Conservation (phyloP, 2,329 filamentous ascomycete species). For the Sporothrix humicola region DNA sequence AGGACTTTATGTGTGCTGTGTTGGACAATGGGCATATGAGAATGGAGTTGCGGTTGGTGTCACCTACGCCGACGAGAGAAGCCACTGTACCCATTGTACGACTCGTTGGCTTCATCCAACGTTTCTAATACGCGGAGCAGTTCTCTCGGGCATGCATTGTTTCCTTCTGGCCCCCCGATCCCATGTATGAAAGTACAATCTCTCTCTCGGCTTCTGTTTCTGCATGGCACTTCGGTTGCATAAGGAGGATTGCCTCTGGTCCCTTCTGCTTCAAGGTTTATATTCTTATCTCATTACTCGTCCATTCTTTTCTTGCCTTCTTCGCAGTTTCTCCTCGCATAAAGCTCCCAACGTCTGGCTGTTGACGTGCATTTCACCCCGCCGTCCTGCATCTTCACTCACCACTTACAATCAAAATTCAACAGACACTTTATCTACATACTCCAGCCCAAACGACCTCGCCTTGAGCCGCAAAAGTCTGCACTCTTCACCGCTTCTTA, state of each 20-base stretch:
- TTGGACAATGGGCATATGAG: constrained; percentile 3
- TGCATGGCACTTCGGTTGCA: neutral
- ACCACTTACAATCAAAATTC: neutral
- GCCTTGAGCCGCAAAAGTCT: neutral
- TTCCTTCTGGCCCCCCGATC: neutral
- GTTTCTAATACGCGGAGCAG: constrained; percentile 21
- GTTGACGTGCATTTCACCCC: neutral
- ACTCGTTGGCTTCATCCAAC: constrained; percentile 22
- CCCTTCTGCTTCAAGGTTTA: neutral
- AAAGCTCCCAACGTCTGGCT: too few relatives aligned
- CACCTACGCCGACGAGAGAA: neutral
- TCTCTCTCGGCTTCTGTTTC: neutral
- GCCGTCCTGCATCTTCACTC: neutral
- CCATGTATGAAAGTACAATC: neutral
- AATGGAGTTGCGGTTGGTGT: neutral
- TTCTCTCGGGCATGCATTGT: neutral
- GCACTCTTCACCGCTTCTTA: constrained; percentile 20
- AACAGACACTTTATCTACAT: neutral
- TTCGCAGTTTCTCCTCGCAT: neutral
- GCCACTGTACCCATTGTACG: constrained; percentile 27
- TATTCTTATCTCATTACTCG: neutral
- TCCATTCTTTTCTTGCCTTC: neutral
- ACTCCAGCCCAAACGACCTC: neutral
- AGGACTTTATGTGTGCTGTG: neutral
- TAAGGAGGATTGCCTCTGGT: neutral